Conservation (phyloP, 768 basidiomycete genomes). For the Kwoniella bestiolae region DNA sequence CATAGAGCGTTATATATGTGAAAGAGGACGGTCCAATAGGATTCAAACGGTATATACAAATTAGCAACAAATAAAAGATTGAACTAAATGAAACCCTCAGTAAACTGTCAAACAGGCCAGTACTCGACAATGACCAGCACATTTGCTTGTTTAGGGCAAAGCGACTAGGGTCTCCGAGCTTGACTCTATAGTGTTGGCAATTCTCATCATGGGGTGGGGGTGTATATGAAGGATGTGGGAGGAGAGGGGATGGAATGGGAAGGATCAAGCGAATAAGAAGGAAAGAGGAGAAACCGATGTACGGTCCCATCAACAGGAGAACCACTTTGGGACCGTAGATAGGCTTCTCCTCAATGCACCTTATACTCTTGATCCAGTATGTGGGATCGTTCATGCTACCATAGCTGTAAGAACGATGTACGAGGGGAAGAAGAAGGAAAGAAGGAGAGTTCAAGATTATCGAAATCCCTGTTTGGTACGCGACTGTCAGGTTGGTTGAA, state of each 20-base stretch:
- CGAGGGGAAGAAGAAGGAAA: background rate
- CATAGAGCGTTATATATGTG: background rate
- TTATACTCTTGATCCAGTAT: conserved; percentile 1
- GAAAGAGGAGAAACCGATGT: conserved; percentile 12
- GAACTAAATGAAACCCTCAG: conserved; percentile 18
- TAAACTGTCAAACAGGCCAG: conserved; percentile 35
- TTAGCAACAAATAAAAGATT: background rate
- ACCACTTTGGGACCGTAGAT: background rate
- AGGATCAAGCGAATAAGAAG: conserved; percentile 10
- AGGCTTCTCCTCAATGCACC: background rate
- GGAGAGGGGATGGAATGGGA: background rate
- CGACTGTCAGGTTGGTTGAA: too few relatives aligned
- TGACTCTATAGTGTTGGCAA: conserved; percentile 37
- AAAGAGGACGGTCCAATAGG: too few relatives aligned
- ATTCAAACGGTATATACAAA: too few relatives aligned
- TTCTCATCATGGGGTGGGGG: conserved; percentile 26
- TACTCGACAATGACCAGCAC: conserved; percentile 35
- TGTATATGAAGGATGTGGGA: background rate
- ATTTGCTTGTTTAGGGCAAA: conserved; percentile 11
- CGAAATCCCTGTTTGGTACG: too few relatives aligned
- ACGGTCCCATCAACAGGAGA: too few relatives aligned
- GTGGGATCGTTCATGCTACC: too few relatives aligned
- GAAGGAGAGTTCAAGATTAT: background rate
- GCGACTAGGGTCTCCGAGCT: conserved; percentile 37
- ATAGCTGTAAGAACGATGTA: background rate